These are phyloP conservation scores for Dendrobium nobile DNA, from an alignment of 106 monocot species.

Conservation along the genomic window DNA sequence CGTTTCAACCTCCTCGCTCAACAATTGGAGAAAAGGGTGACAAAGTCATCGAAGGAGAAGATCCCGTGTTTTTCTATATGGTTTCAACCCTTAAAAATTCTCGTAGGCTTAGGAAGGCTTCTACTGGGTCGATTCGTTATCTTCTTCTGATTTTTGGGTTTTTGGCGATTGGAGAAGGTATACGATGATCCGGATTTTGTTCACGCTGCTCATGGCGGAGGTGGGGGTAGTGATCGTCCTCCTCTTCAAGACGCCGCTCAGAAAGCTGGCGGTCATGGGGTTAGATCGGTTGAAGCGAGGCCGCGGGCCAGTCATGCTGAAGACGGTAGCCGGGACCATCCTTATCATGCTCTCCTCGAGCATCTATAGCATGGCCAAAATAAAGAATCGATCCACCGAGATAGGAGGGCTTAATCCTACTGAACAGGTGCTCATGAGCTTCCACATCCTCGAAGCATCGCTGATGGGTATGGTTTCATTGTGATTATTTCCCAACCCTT, in stretches of 20 bases:
- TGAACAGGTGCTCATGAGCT: conserved; percentile 81
- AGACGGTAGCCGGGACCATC: conserved; percentile 49
- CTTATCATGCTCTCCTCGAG: conserved; percentile 42
- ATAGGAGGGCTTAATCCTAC: conserved; percentile 56
- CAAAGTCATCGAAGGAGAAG: no score
- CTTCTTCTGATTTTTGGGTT: background rate
- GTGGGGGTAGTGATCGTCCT: conserved; percentile 36
- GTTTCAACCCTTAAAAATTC: no score
- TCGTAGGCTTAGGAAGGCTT: no score
- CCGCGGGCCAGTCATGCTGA: conserved; percentile 48
- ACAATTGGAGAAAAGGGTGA: no score
- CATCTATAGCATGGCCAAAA: conserved; percentile 57
- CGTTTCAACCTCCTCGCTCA: no score
- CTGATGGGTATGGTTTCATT: conserved; percentile 58
- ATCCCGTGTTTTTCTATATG: no score
- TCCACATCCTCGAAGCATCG: conserved; percentile 72
- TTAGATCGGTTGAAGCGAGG: conserved; percentile 69
- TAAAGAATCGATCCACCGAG: conserved; percentile 38
- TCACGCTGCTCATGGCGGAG: conserved; percentile 49
- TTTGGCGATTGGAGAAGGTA: background rate
- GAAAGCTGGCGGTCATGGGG: conserved; percentile 39
- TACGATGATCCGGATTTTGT: conserved; percentile 62
- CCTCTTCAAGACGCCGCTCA: conserved; percentile 49
- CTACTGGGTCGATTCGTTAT: background rate
- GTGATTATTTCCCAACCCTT: background rate